phyloP scores from a whole-genome alignment of 768 basidiomycete genomes.

The Mycena leptocephala region DNA sequence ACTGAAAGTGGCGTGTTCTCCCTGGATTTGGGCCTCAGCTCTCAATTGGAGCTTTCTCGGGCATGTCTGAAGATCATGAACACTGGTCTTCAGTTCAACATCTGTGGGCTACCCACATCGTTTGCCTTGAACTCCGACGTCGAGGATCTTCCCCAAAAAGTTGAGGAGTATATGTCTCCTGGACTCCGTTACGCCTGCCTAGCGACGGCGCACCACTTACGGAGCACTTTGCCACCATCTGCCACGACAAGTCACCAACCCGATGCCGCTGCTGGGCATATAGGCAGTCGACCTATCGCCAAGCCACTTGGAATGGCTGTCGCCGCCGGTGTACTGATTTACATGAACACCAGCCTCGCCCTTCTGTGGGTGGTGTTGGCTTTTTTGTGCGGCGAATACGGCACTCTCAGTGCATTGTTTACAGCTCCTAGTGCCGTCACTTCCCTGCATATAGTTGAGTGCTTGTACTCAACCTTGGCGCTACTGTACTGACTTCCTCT shows the following conservation, averaged over 20 bases:
- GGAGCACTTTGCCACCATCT: background rate
- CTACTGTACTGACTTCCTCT: background rate
- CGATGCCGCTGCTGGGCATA: no score
- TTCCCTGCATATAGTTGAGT: background rate
- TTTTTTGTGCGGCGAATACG: no score
- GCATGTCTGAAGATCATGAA: constrained; percentile 2
- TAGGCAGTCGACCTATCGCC: no score
- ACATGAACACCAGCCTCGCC: no score
- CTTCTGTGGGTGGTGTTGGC: no score
- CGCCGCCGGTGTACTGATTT: no score
- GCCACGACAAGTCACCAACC: background rate
- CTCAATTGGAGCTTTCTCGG: background rate
- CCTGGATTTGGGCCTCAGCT: background rate
- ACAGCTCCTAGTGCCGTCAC: background rate
- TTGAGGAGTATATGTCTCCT: background rate
- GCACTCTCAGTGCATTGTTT: no score
- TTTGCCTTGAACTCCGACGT: constrained; percentile 6
- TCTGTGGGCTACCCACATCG: background rate
- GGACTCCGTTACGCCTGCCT: background rate
- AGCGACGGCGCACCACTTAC: background rate
- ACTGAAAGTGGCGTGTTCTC: background rate
- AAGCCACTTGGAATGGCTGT: no score
- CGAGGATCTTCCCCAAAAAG: background rate
- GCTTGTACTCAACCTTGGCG: background rate
- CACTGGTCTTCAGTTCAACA: background rate